Percentiles rank a stretch among this genome's conserved stretches.
Conservation (phyloP, 1,139 yeast species). For the Zygosaccharomyces pseudobailii region DNA sequence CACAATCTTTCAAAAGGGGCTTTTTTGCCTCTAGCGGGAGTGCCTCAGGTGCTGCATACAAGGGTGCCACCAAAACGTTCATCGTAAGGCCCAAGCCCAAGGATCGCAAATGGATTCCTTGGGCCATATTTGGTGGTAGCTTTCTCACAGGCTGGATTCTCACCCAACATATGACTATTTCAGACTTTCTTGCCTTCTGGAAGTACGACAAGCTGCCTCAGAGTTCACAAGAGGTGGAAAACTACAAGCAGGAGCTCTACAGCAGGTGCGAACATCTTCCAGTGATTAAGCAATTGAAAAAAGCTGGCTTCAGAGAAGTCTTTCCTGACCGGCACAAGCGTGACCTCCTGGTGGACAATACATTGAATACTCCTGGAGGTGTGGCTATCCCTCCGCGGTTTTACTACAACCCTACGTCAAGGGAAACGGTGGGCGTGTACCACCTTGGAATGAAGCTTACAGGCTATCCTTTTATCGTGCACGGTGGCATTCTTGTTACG, state of each 20-base stretch:
- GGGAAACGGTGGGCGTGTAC: conserved; percentile 61
- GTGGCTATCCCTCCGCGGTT: conserved; percentile 68
- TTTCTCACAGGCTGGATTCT: conserved; percentile 31
- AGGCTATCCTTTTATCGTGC: conserved; percentile 84
- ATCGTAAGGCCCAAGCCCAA: conserved; percentile 13
- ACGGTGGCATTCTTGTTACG: conserved; percentile 87
- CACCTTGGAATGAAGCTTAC: conserved; percentile 77
- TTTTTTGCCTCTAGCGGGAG: conserved; percentile 4
- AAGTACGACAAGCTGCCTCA: conserved; percentile 30
- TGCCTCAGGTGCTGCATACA: too few species aligned
- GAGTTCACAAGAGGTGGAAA: conserved; percentile 26
- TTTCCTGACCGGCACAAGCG: conserved; percentile 30
- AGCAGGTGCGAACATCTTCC: conserved; percentile 48
- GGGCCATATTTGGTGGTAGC: conserved; percentile 28
- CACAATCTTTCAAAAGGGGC: conserved; percentile 6
- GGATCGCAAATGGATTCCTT: conserved; percentile 22
- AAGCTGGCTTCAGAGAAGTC: conserved; percentile 36
- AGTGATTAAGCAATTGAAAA: conserved; percentile 35
- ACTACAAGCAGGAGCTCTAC: conserved; percentile 39
- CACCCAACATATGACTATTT: conserved; percentile 33
- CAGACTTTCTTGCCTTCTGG: conserved; percentile 34
- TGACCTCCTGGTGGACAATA: conserved; percentile 35
- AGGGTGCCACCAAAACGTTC: conserved; percentile 10
- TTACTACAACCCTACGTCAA: conserved; percentile 53
- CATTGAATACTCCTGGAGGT: conserved; percentile 66